These are phyloP conservation scores for Aspergillus brasiliensis DNA, from an alignment of 2,329 filamentous ascomycete species.

Conservation along the genomic window DNA sequence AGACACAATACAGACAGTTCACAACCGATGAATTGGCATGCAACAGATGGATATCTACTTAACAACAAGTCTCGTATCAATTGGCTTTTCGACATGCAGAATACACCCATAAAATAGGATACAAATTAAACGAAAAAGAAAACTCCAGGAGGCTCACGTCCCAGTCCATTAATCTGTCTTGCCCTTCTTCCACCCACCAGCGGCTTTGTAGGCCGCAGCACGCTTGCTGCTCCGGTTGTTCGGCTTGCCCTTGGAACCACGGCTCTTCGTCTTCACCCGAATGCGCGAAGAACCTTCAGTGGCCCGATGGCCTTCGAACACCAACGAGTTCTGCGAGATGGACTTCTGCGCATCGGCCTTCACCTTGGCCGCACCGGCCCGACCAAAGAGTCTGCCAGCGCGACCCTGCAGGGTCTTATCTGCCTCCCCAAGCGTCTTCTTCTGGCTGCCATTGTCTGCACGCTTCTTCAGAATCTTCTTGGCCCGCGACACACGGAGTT, in stretches of 20 bases:
- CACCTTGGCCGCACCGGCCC: slow-evolving; percentile 41
- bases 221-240: slow-evolving; percentile 46
- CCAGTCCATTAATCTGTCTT: slow-evolving; percentile 15
- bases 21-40: neutral
- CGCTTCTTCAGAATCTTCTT: slow-evolving; percentile 63
- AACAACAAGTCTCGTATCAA: neutral
- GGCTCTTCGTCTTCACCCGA: slow-evolving; percentile 42
- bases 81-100: neutral
- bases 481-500: slow-evolving; percentile 82
- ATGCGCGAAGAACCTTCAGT: slow-evolving; percentile 32
- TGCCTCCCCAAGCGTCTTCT: slow-evolving; percentile 28
- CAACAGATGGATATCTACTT: neutral
- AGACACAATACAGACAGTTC: neutral
- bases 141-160: neutral
- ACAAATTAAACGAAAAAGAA: slow-evolving; percentile 1
- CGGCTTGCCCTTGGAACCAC: slow-evolving; percentile 43
- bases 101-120: neutral
- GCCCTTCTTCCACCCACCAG: slow-evolving; percentile 35
- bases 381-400: slow-evolving; percentile 41
- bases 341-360: slow-evolving; percentile 30
- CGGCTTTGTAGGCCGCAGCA: slow-evolving; percentile 46
- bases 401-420: slow-evolving; percentile 43
- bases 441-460: slow-evolving; percentile 20
- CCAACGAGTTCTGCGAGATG: slow-evolving; percentile 37
- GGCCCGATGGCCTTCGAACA: slow-evolving; percentile 51